phyloP scores from a whole-genome alignment of 495 filamentous ascomycete species.

The Talaromyces stipitatus region DNA sequence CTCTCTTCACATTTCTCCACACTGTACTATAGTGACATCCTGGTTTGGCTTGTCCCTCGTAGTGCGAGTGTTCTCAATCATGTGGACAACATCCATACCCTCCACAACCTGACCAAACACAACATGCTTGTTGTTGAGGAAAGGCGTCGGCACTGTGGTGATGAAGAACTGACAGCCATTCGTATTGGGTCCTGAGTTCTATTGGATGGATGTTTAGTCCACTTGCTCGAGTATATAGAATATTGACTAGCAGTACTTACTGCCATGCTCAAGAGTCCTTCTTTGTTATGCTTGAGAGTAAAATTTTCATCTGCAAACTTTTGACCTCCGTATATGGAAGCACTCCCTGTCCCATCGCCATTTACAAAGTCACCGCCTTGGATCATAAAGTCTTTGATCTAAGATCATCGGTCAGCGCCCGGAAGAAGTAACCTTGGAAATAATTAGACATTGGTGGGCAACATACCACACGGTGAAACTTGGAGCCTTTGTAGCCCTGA shows the following conservation, averaged over 20 bases:
- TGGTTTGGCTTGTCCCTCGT: slow-evolving; percentile 71
- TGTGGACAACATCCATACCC: slow-evolving; percentile 80
- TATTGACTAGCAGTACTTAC: slow-evolving; percentile 45
- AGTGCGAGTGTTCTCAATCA: slow-evolving; percentile 85
- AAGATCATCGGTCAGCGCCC: background rate
- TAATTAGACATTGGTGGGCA: background rate
- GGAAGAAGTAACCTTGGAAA: background rate
- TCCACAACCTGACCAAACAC: slow-evolving; percentile 89
- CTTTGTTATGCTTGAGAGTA: slow-evolving; percentile 61
- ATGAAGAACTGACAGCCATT: slow-evolving; percentile 99
- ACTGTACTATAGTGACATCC: slow-evolving; percentile 79
- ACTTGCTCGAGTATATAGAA: background rate
- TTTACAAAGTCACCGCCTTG: slow-evolving; percentile 97
- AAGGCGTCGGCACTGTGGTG: slow-evolving; percentile 76
- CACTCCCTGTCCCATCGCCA: slow-evolving; percentile 82
- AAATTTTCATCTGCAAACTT: slow-evolving; percentile 94
- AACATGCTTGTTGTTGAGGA: slow-evolving; percentile 91
- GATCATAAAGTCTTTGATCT: slow-evolving; percentile 97
- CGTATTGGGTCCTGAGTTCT: slow-evolving; percentile 90
- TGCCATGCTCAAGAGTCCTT: slow-evolving; percentile 88
- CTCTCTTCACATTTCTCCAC: slow-evolving; percentile 71
- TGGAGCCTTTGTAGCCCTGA: slow-evolving; percentile 88
- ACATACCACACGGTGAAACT: slow-evolving; percentile 90
- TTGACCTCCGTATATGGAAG: slow-evolving; percentile 78
- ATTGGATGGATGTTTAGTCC: no score